phyloP scores from a whole-genome alignment of 2,329 filamentous ascomycete genomes.

The Aspergillus sp. region DNA sequence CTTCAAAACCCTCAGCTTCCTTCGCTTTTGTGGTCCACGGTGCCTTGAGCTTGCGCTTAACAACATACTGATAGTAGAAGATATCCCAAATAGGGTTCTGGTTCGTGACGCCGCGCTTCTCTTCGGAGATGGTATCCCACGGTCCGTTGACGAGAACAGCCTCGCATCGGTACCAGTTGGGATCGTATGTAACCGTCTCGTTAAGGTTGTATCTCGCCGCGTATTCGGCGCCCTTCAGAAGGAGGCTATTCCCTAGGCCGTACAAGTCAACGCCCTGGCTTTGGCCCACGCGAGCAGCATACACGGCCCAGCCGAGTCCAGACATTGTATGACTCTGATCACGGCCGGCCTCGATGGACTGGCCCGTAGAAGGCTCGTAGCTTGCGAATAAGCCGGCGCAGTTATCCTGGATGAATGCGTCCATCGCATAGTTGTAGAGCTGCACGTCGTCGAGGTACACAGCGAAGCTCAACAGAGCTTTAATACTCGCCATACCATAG shows the following conservation, averaged over 20 bases:
- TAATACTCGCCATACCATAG: slow-evolving; percentile 45
- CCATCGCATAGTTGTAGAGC: slow-evolving; percentile 44
- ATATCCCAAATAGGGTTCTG: slow-evolving; percentile 21
- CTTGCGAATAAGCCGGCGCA: slow-evolving; percentile 36
- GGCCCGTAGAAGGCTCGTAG: slow-evolving; percentile 34
- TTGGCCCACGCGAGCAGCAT: slow-evolving; percentile 34
- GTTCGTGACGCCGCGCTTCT: slow-evolving; percentile 16
- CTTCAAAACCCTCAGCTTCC: slow-evolving; percentile 15
- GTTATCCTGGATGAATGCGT: slow-evolving; percentile 36
- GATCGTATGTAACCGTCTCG: slow-evolving; percentile 36
- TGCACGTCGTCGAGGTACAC: slow-evolving; percentile 44
- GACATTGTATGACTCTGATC: slow-evolving; percentile 37
- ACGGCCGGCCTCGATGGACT: slow-evolving; percentile 38
- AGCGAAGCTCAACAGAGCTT: slow-evolving; percentile 40
- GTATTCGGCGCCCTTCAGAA: slow-evolving; percentile 41
- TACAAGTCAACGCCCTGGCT: slow-evolving; percentile 41
- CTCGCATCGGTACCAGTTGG: slow-evolving; percentile 40
- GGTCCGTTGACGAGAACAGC: slow-evolving; percentile 42
- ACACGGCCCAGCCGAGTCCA: slow-evolving; percentile 36
- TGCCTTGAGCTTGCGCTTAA: slow-evolving; percentile 23
- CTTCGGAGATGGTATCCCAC: slow-evolving; percentile 31
- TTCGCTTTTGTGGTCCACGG: slow-evolving; percentile 21
- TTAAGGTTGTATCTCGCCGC: slow-evolving; percentile 42
- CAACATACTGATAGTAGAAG: slow-evolving; percentile 35
- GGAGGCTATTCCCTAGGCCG: slow-evolving; percentile 28